phyloP scores from a whole-genome alignment of 2,329 filamentous ascomycete genomes.

The Cladophialophora yegresii region DNA sequence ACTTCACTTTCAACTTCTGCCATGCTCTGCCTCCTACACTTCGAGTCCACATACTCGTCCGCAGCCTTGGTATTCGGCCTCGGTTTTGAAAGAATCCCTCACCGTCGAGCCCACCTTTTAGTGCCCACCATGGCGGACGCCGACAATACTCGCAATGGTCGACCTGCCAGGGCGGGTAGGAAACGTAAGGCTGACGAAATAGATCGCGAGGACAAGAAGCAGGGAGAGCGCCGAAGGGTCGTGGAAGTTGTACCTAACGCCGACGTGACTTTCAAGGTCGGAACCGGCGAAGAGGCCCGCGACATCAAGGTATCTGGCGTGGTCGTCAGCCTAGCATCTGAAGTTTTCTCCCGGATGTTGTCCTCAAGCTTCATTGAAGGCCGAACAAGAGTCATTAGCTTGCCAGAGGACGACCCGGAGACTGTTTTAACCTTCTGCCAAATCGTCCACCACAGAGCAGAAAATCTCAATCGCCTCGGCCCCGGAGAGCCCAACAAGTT shows the following conservation, averaged over 20 bases:
- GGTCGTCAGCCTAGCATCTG: slow-evolving; percentile 8
- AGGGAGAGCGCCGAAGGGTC: not conserved
- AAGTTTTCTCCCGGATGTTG: slow-evolving; percentile 2
- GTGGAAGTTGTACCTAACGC: not conserved
- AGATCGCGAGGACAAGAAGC: not conserved
- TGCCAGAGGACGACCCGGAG: slow-evolving; percentile 11
- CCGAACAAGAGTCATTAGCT: slow-evolving; percentile 1
- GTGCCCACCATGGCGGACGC: too few relatives aligned
- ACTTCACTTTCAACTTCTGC: too few relatives aligned
- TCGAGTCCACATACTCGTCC: too few relatives aligned
- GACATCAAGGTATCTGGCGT: slow-evolving; percentile 11
- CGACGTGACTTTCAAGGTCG: slow-evolving; percentile 1
- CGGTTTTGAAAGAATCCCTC: too few relatives aligned
- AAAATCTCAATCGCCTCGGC: not conserved
- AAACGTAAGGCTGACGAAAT: not conserved
- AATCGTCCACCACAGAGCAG: slow-evolving; percentile 6
- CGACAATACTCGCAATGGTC: too few relatives aligned
- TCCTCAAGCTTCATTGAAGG: not conserved
- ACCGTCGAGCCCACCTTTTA: too few relatives aligned
- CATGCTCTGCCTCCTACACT: too few relatives aligned
- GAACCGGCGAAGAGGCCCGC: not conserved
- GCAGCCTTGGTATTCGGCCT: too few relatives aligned
- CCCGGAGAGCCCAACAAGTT: not conserved
- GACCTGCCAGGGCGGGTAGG: too few relatives aligned
- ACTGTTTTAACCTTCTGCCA: slow-evolving; percentile 7